Conservation (phyloP, 768 basidiomycete genomes). For the Leucocoprinus leucothites region DNA sequence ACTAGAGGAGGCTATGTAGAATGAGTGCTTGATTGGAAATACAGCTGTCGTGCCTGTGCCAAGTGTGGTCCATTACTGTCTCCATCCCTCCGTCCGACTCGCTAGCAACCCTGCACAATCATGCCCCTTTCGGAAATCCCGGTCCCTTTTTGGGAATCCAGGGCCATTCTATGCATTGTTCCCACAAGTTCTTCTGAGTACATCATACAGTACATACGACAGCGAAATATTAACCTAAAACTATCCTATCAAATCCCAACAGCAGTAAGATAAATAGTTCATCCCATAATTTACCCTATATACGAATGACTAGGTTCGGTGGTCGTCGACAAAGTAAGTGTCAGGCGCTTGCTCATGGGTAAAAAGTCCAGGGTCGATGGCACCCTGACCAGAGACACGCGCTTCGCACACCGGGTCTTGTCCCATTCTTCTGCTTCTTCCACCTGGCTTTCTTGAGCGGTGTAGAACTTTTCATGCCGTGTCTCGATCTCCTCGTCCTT, state of each 20-base stretch:
- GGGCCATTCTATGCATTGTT: background rate
- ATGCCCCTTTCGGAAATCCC: background rate
- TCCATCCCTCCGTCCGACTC: background rate
- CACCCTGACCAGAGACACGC: slow-evolving; percentile 76
- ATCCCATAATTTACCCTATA: background rate
- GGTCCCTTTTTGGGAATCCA: background rate
- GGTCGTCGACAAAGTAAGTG: background rate
- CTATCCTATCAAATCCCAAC: slow-evolving; percentile 8
- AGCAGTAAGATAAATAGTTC: slow-evolving; percentile 1
- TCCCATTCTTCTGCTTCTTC: slow-evolving; percentile 90
- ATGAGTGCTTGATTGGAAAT: background rate
- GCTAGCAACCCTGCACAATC: background rate
- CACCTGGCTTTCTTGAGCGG: slow-evolving; percentile 42
- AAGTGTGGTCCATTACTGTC: background rate
- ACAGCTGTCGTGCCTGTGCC: background rate
- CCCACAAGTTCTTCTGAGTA: background rate
- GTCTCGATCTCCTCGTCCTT: background rate
- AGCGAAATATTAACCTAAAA: slow-evolving; percentile 9
- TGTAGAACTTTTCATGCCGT: slow-evolving; percentile 44
- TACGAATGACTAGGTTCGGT: background rate
- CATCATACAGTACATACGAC: background rate
- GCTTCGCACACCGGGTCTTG: slow-evolving; percentile 79
- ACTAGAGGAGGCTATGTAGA: background rate
- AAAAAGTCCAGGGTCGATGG: slow-evolving; percentile 46
- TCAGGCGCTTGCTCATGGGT: slow-evolving; percentile 10